These are phyloP conservation scores for Tricholoma terreum DNA, from an alignment of 768 basidiomycete genomes.

Conservation along the genomic window DNA sequence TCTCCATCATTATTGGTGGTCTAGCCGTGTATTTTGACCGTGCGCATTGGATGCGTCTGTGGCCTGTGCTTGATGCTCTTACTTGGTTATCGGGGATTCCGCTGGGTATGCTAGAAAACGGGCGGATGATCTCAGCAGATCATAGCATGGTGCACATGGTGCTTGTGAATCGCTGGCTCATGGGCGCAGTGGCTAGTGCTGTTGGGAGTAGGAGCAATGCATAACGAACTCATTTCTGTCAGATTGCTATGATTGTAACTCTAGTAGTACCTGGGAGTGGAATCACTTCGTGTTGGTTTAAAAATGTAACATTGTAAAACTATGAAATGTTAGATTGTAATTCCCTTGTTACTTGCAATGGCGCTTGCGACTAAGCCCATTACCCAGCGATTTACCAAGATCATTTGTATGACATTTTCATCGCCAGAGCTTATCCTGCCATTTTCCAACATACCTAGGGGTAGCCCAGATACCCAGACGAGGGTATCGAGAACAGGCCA, in stretches of 20 bases:
- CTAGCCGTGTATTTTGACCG: slow-evolving; percentile 16
- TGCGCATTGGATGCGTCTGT: slow-evolving; percentile 9
- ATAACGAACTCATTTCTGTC: not conserved
- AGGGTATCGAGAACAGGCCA: slow-evolving; percentile 26
- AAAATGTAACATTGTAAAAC: not conserved
- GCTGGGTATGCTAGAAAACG: slow-evolving; percentile 25
- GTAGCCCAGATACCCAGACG: slow-evolving; percentile 24
- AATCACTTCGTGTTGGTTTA: too few species aligned
- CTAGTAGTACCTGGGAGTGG: too few species aligned
- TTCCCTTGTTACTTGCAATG: slow-evolving; percentile 12
- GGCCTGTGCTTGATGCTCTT: slow-evolving; percentile 24
- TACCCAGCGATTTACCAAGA: slow-evolving; percentile 25
- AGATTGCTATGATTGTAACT: not conserved
- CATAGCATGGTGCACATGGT: slow-evolving; percentile 22
- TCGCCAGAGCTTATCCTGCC: slow-evolving; percentile 21
- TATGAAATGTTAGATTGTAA: not conserved
- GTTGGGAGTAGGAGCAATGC: slow-evolving; percentile 18
- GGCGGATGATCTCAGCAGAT: slow-evolving; percentile 19
- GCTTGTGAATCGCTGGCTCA: slow-evolving; percentile 25
- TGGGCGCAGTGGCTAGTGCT: slow-evolving; percentile 25
- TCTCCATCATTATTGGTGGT: slow-evolving; percentile 15
- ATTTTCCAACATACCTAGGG: slow-evolving; percentile 25
- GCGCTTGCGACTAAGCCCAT: slow-evolving; percentile 25
- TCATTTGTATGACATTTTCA: slow-evolving; percentile 22
- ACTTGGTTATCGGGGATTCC: slow-evolving; percentile 25